Evolutionary conservation across 371 early-diverging fungal genomes (phyloP), one percentile per base, ranked within the genome.

Genomic region (Syncephalastrum racemosum): DNA sequence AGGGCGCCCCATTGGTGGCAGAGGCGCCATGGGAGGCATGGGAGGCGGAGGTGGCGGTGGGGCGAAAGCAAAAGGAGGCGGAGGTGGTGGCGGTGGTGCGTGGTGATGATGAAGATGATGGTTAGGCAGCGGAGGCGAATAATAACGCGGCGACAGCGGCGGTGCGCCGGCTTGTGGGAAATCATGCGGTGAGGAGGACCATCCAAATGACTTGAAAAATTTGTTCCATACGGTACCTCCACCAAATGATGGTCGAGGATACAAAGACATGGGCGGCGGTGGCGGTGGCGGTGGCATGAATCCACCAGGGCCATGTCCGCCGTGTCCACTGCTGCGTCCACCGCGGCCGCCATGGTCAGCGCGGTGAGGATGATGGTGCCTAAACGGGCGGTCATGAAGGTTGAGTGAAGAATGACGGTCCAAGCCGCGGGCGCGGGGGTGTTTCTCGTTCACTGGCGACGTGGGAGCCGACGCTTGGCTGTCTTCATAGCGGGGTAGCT

Each of bases 21-120:
- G 16, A 20, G 53, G 50, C 1, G 56, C 23, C 48, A 48, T 46
- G 1, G 31, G 39, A 40, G 56, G 22, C 24, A 25, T 10, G 46
- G 49, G 41, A 7, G 56, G 47, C 13, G 56, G 47, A 8, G 49
- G 49, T n/a, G 56, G 49, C 10, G 56, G 56, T 41, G 56, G 49
- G 16, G 24, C 51, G 8, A 45, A 23, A 31, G 20, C 39, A 25
- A 42, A 16, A 15, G 41, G 18, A 0, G 58, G 58, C 13, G 49
- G 50, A 1, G 50, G 27, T 23, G 51, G 58, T 25, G 58, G 46
- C 16, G 59, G 59, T 4, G 6, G 25, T 31, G 16, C 36, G 16
- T 31, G 56, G n/a, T 4, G 24, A 48, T 56, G 49, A 48, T 46
- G 40, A 46, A 54, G 41, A 40, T 47, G 45, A 46, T 55, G 47